These are phyloP conservation scores for Nakazawaea siamensis DNA, from an alignment of 805 yeast genomes.

Conservation along the genomic window DNA sequence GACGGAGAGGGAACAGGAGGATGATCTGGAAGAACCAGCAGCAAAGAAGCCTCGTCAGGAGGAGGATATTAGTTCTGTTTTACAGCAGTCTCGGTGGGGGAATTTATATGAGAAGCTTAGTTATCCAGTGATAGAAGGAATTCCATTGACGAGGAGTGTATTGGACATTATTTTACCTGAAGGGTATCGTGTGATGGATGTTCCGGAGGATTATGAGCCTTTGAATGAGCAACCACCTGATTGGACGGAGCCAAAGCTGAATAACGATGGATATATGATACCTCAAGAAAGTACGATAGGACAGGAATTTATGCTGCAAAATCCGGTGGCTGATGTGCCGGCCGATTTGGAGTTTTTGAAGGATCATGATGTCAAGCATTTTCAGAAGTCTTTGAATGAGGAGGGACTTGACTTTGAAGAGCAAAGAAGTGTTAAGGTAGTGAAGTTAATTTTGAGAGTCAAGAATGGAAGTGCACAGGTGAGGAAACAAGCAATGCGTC, in stretches of 20 bases:
- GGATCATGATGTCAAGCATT: constrained; percentile 63
- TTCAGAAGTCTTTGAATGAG: constrained; percentile 42
- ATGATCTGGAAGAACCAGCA: constrained; percentile 28
- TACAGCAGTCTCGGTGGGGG: constrained; percentile 22
- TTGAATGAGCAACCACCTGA: constrained; percentile 27
- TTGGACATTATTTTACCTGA: constrained; percentile 43
- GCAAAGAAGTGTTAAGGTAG: constrained; percentile 47
- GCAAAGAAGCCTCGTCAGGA: constrained; percentile 14
- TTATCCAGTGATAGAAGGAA: constrained; percentile 22
- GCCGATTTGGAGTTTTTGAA: constrained; percentile 62
- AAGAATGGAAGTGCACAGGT: constrained; percentile 70
- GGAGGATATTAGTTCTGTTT: constrained; percentile 15
- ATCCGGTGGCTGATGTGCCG: constrained; percentile 43
- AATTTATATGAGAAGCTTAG: constrained; percentile 6
- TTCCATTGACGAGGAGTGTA: constrained; percentile 34
- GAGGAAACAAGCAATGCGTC: constrained; percentile 63
- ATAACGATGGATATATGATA: constrained; percentile 34
- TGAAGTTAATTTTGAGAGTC: constrained; percentile 56
- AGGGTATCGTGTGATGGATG: constrained; percentile 36
- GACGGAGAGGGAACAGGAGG: constrained; percentile 23
- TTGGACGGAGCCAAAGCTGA: constrained; percentile 16
- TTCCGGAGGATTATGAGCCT: constrained; percentile 39
- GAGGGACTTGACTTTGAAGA: constrained; percentile 40
- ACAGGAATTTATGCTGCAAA: constrained; percentile 22
- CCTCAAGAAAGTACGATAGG: constrained; percentile 37